phyloP scores from a whole-genome alignment of 257 asterid species.

The Vinca minor region DNA sequence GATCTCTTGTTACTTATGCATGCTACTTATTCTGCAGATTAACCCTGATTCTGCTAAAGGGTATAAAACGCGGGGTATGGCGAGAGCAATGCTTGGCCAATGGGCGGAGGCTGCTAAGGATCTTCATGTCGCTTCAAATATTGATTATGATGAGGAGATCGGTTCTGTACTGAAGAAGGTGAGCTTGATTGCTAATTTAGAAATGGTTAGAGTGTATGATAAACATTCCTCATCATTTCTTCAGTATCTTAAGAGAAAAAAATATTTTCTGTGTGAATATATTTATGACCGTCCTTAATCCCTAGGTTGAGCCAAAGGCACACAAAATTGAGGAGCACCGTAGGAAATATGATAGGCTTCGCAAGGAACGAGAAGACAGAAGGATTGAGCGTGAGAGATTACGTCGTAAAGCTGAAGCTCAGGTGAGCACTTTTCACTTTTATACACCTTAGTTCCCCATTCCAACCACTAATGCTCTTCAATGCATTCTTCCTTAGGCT shows the following conservation, averaged over 20 bases:
- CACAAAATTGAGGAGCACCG: conserved; percentile 91
- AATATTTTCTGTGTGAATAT: background rate
- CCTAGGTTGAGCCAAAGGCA: conserved; percentile 87
- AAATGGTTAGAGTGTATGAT: too few relatives aligned
- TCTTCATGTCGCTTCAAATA: conserved; percentile 86
- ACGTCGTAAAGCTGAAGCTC: conserved; percentile 86
- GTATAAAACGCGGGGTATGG: conserved; percentile 93
- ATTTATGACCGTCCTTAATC: conserved; percentile 1
- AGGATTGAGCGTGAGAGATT: conserved; percentile 62
- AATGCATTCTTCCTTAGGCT: conserved; percentile 43
- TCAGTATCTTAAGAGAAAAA: background rate
- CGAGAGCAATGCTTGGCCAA: conserved; percentile 79
- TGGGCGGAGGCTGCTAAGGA: conserved; percentile 94
- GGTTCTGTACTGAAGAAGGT: conserved; percentile 82
- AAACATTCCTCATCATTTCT: too few relatives aligned
- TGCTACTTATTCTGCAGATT: conserved; percentile 35
- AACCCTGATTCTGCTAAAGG: conserved; percentile 99
- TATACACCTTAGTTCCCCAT: background rate
- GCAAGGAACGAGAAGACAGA: conserved; percentile 76
- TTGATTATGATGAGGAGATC: conserved; percentile 94
- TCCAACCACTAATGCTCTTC: conserved; percentile 1
- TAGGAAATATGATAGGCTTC: conserved; percentile 79
- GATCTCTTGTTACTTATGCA: background rate
- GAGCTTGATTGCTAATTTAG: background rate
- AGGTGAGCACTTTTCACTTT: conserved; percentile 35